A percentile compares a stretch with the other conserved stretches of the same genome.
Conservation (phyloP, 345 rosid genomes). For the Pelargonium nanum region DNA sequence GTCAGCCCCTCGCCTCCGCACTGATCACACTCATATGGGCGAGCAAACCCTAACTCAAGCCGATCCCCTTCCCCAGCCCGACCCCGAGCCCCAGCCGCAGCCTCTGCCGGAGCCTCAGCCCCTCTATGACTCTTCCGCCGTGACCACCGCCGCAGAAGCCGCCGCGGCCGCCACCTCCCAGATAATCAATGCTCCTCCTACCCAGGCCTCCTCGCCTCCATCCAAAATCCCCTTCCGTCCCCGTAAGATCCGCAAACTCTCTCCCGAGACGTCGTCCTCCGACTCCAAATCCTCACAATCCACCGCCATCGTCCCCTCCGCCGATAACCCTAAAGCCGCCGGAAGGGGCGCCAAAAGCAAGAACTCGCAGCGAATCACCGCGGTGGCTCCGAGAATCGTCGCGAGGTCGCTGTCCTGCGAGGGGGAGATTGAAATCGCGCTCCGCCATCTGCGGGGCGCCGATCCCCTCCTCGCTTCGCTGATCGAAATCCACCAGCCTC, state of each 20-base stretch:
- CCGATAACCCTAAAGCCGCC: conserved; percentile 17
- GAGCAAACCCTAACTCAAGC: conserved; percentile 36
- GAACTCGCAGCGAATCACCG: conserved; percentile 29
- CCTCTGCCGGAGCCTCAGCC: conserved; percentile 21
- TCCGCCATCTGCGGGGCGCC: conserved; percentile 59
- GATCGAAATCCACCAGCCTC: conserved; percentile 59
- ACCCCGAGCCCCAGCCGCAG: conserved; percentile 19
- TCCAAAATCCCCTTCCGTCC: conserved; percentile 92
- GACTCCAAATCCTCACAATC: conserved; percentile 15
- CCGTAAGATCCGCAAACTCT: conserved; percentile 66
- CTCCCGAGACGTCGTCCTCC: conserved; percentile 31
- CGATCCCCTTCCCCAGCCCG: conserved; percentile 22
- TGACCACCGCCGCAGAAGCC: conserved; percentile 17
- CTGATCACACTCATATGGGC: conserved; percentile 36
- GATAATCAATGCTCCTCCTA: conserved; percentile 15
- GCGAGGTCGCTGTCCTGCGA: conserved; percentile 71
- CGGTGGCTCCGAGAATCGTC: conserved; percentile 30
- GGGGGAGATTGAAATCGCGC: conserved; percentile 75
- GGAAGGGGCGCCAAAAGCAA: conserved; percentile 22
- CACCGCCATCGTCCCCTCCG: conserved; percentile 15
- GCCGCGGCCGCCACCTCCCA: conserved; percentile 24
- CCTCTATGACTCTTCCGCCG: conserved; percentile 13
- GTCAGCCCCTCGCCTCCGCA: neutral
- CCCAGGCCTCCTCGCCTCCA: conserved; percentile 38
- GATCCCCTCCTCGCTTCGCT: conserved; percentile 64